Conservation (phyloP, 1,139 yeast genomes). For the Candida freyschussii region DNA sequence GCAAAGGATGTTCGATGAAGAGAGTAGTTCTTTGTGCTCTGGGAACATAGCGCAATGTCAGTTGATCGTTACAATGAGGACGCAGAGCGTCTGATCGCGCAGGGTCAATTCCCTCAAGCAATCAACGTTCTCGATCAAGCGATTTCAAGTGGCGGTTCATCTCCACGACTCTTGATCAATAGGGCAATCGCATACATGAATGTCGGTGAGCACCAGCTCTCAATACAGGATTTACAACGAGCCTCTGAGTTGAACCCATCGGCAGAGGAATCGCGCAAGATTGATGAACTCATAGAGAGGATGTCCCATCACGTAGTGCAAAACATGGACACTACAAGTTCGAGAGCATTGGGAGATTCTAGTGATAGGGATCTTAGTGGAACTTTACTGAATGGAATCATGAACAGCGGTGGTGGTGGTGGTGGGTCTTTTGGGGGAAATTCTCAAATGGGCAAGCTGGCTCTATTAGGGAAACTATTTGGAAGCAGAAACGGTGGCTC, state of each 20-base stretch:
- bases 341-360: constrained; percentile 18
- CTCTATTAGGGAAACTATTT: constrained; percentile 17
- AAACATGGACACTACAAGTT: constrained; percentile 18
- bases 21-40: too few relatives aligned
- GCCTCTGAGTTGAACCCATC: constrained; percentile 22
- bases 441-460: constrained; percentile 17
- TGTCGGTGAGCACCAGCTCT: constrained; percentile 17
- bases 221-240: constrained; percentile 20
- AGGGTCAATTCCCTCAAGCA: constrained; percentile 16
- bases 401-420: constrained; percentile 16
- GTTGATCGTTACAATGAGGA: constrained; percentile 13
- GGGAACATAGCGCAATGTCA: too few relatives aligned
- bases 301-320: constrained; percentile 21
- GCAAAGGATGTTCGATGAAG: too few relatives aligned
- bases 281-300: constrained; percentile 19
- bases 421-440: constrained; percentile 15
- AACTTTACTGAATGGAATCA: constrained; percentile 17
- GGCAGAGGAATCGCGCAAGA: constrained; percentile 13
- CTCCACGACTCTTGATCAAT: constrained; percentile 19
- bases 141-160: constrained; percentile 15
- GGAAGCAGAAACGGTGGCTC: constrained; percentile 8
- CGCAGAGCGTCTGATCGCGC: constrained; percentile 16
- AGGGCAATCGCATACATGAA: constrained; percentile 19
- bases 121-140: constrained; percentile 10
- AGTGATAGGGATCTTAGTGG: constrained; percentile 19